A percentile compares a stretch with the other conserved stretches of the same genome.
Evolutionary conservation across 805 yeast species (phyloP).

Genomic region (Kodamaea nitidulidarum): DNA sequence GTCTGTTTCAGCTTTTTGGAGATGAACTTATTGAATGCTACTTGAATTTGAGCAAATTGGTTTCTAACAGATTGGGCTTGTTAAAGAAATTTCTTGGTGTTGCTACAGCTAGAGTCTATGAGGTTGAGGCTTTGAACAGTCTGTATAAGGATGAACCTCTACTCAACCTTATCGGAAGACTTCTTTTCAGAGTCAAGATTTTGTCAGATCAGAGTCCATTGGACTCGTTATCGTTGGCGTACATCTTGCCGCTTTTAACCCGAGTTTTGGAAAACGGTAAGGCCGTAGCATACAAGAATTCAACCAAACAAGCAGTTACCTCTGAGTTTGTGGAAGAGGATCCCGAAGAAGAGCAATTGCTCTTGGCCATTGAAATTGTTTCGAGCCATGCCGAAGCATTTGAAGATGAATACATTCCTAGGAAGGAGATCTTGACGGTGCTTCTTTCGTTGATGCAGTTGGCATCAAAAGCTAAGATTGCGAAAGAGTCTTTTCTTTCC

Average conservation of each 20-base stretch:
- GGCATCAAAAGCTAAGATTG: constrained; percentile 73
- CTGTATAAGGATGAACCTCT: constrained; percentile 47
- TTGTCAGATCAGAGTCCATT: constrained; percentile 69
- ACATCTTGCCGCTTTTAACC: constrained; percentile 69
- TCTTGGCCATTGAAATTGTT: constrained; percentile 72
- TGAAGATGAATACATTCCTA: constrained; percentile 62
- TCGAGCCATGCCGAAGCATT: constrained; percentile 66
- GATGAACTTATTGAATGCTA: constrained; percentile 46
- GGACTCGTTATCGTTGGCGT: constrained; percentile 64
- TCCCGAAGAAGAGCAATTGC: constrained; percentile 81
- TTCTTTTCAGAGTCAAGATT: constrained; percentile 72
- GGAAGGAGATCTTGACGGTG: constrained; percentile 58
- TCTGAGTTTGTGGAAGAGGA: constrained; percentile 77
- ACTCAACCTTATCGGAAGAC: constrained; percentile 53
- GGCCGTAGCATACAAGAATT: constrained; percentile 47
- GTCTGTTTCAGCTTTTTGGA: constrained; percentile 37
- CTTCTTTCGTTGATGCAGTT: constrained; percentile 64
- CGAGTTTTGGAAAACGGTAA: constrained; percentile 67
- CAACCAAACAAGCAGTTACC: constrained; percentile 48
- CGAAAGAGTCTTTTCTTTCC: constrained; percentile 78
- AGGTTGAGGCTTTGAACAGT: constrained; percentile 43
- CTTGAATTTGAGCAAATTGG: constrained; percentile 49
- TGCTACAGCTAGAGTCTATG: constrained; percentile 59
- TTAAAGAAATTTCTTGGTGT: constrained; percentile 58
- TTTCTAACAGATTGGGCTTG: constrained; percentile 49